phyloP scores from a whole-genome alignment of 345 rosid genomes.

The Firmiana major region DNA sequence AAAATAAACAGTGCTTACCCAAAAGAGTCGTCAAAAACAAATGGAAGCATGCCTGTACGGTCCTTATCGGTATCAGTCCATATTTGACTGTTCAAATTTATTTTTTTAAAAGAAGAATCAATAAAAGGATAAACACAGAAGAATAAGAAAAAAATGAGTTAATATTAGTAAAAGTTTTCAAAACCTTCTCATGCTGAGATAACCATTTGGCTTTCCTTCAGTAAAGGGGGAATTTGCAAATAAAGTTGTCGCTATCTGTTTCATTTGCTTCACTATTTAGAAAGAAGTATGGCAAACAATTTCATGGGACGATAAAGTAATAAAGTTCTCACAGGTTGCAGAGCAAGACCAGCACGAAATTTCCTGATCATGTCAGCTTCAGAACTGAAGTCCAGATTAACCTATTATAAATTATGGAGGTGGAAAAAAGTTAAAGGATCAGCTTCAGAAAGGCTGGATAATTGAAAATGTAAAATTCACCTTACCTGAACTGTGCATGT shows the following conservation, averaged over 20 bases:
- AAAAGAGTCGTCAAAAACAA: slow-evolving; percentile 86
- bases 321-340: slow-evolving; percentile 82
- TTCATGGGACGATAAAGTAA: slow-evolving; percentile 12
- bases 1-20: slow-evolving; percentile 55
- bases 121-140: slow-evolving; percentile 9
- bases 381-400: slow-evolving; percentile 89
- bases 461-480: slow-evolving; percentile 21
- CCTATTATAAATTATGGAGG: slow-evolving; percentile 37
- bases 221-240: slow-evolving; percentile 99
- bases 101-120: slow-evolving; percentile 16
- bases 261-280: slow-evolving; percentile 29
- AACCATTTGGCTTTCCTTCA: slow-evolving; percentile 97
- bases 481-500: slow-evolving; percentile 98
- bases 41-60: slow-evolving; percentile 97
- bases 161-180: slow-evolving; percentile 1
- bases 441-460: background rate
- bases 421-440: slow-evolving; percentile 1
- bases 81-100: slow-evolving; percentile 65
- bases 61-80: slow-evolving; percentile 97
- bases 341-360: slow-evolving; percentile 91
- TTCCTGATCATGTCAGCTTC: slow-evolving; percentile 98
- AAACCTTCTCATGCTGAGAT: slow-evolving; percentile 97
- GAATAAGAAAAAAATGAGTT: slow-evolving; percentile 2
- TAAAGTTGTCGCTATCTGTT: slow-evolving; percentile 97
- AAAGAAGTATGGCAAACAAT: slow-evolving; percentile 18